Evolutionary conservation across 306 rosid genomes (phyloP).

Genomic region (Vicia sativa): DNA sequence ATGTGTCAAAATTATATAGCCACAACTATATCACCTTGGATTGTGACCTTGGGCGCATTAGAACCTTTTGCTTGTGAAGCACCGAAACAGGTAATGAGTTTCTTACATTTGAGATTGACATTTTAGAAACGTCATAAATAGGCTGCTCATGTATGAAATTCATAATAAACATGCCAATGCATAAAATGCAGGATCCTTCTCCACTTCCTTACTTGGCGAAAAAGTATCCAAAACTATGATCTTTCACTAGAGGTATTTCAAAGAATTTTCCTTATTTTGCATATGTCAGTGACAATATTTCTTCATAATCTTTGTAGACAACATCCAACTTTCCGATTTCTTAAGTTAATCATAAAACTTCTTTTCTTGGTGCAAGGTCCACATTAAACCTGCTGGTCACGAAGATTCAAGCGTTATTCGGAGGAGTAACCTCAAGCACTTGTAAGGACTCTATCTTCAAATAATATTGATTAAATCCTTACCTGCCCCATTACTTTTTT

Average conservation of each 20-base stretch:
- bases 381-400: conserved; percentile 71
- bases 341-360: conserved; percentile 38
- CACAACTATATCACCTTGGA: conserved; percentile 94
- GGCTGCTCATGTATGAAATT: conserved; percentile 27
- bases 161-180: background rate
- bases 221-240: conserved; percentile 75
- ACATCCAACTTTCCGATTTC: background rate
- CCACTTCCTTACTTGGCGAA: conserved; percentile 91
- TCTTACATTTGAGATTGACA: conserved; percentile 24
- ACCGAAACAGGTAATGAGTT: conserved; percentile 74
- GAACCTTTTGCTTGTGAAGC: conserved; percentile 81
- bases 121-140: conserved; percentile 24
- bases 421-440: conserved; percentile 74
- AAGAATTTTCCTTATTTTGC: conserved; percentile 28
- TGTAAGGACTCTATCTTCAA: conserved; percentile 62
- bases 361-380: conserved; percentile 59
- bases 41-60: conserved; percentile 90
- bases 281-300: conserved; percentile 7
- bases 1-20: conserved; percentile 51
- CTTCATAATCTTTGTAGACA: conserved; percentile 4
- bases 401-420: conserved; percentile 66
- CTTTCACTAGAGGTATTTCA: conserved; percentile 74
- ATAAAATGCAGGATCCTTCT: conserved; percentile 75
- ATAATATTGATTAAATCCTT: background rate
- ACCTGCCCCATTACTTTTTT: background rate